A percentile compares a stretch with the other conserved stretches of the same genome.
phyloP scores from a whole-genome alignment of 148 eudicot species.

The Limonium bicolor region DNA sequence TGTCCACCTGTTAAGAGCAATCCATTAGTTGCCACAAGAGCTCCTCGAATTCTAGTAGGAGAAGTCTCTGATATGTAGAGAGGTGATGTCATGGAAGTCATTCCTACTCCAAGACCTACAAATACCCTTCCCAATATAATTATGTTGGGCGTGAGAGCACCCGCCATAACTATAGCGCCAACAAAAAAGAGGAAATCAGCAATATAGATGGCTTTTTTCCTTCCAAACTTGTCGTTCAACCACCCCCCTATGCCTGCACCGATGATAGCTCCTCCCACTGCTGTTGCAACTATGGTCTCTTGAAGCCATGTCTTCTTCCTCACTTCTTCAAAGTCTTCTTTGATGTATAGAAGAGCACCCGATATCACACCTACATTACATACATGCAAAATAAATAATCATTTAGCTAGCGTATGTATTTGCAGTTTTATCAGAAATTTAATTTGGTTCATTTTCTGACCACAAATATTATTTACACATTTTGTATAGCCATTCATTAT shows the following conservation, averaged over 20 bases:
- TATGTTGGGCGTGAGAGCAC: constrained; percentile 35
- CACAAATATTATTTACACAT: too few relatives aligned
- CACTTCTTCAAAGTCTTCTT: constrained; percentile 45
- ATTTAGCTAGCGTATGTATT: too few relatives aligned
- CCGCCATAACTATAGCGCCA: constrained; percentile 55
- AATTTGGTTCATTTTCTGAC: too few relatives aligned
- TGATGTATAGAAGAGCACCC: constrained; percentile 61
- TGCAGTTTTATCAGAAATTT: too few relatives aligned
- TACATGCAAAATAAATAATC: too few relatives aligned
- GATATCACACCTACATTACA: constrained; percentile 51
- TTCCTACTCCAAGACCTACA: constrained; percentile 73
- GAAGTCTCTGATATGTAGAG: constrained; percentile 70
- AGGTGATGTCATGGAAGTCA: constrained; percentile 80
- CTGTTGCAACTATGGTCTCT: constrained; percentile 76
- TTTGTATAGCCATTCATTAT: too few relatives aligned
- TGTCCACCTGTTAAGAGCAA: constrained; percentile 56
- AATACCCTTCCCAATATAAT: constrained; percentile 50
- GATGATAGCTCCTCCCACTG: constrained; percentile 61
- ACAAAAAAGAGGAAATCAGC: constrained; percentile 46
- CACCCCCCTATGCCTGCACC: constrained; percentile 64
- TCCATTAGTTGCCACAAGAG: constrained; percentile 64
- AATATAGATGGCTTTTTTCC: constrained; percentile 35
- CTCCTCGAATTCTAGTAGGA: constrained; percentile 58
- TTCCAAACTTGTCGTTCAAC: constrained; percentile 44
- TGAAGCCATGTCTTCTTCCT: constrained; percentile 39